phyloP scores from a whole-genome alignment of 2,329 filamentous ascomycete species.

The Amauroascus verrucosus region DNA sequence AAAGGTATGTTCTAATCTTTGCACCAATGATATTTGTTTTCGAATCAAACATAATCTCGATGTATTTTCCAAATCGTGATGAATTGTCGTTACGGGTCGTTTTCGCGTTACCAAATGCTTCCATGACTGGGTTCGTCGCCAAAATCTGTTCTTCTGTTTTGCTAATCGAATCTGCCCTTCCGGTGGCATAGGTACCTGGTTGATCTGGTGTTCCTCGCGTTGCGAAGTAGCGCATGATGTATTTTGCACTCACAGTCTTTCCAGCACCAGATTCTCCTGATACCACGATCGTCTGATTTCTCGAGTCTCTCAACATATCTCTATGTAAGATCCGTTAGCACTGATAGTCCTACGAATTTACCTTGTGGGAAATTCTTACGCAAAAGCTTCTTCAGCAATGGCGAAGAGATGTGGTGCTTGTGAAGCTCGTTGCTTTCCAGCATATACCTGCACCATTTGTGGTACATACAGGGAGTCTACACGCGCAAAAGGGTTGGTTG shows the following conservation, averaged over 20 bases:
- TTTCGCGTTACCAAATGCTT: constrained; percentile 98
- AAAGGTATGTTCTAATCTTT: constrained; percentile 88
- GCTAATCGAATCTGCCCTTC: constrained; percentile 71
- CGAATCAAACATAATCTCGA: constrained; percentile 98
- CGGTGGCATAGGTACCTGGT: constrained; percentile 65
- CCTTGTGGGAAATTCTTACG: constrained; percentile 46
- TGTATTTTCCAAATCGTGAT: constrained; percentile 97
- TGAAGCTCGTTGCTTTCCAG: constrained; percentile 89
- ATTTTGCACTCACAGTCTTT: constrained; percentile 98
- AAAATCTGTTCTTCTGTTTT: constrained; percentile 98
- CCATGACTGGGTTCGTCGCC: constrained; percentile 98
- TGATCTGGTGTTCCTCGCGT: constrained; percentile 90
- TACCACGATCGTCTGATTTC: constrained; percentile 98
- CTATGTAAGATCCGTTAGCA: constrained; percentile 35
- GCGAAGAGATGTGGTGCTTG: constrained; percentile 97
- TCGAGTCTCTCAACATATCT: constrained; percentile 91
- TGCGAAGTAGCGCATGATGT: constrained; percentile 99
- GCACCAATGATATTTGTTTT: constrained; percentile 94
- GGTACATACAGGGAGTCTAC: constrained; percentile 97
- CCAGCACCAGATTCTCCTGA: constrained; percentile 97
- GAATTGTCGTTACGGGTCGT: constrained; percentile 99
- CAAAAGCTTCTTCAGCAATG: constrained; percentile 96
- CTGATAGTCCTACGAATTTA: not conserved
- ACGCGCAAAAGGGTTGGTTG: constrained; percentile 92
- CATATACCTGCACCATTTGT: constrained; percentile 99